phyloP scores from a whole-genome alignment of 2,329 filamentous ascomycete species.

The Colletotrichum cordylinicola region DNA sequence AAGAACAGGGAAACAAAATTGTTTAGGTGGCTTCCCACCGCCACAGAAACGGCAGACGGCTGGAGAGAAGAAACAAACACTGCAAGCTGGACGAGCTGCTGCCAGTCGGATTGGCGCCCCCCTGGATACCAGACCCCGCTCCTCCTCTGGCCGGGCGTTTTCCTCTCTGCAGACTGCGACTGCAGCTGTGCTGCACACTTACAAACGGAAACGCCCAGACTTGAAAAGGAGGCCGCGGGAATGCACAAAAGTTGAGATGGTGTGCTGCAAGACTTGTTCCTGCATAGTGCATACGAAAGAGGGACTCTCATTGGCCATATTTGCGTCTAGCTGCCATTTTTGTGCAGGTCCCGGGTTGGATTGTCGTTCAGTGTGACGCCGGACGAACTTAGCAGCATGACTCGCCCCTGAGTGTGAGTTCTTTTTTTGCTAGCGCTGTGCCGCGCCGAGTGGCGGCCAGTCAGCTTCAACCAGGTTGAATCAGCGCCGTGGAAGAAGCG shows the following conservation, averaged over 20 bases:
- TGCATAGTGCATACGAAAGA: conserved; percentile 5
- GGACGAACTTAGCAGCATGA: conserved; percentile 6
- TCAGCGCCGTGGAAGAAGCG: background rate
- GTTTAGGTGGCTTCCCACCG: background rate
- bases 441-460: conserved; percentile 16
- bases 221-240: conserved; percentile 6
- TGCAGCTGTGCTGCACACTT: background rate
- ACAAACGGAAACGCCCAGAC: background rate
- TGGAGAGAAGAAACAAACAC: conserved; percentile 11
- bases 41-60: background rate
- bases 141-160: background rate
- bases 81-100: background rate
- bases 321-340: background rate
- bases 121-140: conserved; percentile 2
- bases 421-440: conserved; percentile 4
- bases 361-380: conserved; percentile 5
- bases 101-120: background rate
- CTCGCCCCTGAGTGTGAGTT: conserved; percentile 8
- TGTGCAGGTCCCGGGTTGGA: conserved; percentile 5
- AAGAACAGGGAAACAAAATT: background rate
- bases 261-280: conserved; percentile 5
- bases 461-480: background rate
- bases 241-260: conserved; percentile 12
- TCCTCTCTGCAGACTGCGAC: background rate
- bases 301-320: background rate